Conservation (phyloP, 106 monocot species). For the Dactylorhiza incarnata region DNA sequence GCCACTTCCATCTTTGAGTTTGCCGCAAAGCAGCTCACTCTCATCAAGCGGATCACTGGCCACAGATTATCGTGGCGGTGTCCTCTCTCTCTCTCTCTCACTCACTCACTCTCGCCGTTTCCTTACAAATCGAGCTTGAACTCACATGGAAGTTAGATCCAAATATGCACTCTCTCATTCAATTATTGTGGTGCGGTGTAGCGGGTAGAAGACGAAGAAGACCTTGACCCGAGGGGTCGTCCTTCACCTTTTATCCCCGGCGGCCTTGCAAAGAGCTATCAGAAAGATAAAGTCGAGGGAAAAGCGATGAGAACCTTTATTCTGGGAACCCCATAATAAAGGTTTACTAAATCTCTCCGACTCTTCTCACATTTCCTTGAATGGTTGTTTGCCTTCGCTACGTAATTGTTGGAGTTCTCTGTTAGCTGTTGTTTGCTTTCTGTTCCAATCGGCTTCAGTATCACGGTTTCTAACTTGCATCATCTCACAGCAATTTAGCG, state of each 20-base stretch:
- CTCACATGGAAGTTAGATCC: neutral
- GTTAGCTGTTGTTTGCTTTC: neutral
- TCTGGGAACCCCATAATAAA: neutral
- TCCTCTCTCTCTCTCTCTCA: neutral
- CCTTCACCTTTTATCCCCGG: neutral
- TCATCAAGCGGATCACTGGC: too few species aligned
- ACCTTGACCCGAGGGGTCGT: neutral
- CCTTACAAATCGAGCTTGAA: neutral
- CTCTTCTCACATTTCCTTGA: neutral
- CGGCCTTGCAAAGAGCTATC: neutral
- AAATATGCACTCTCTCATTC: neutral
- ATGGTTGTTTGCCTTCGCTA: neutral
- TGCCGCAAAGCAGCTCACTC: too few species aligned
- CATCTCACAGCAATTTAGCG: neutral
- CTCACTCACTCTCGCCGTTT: neutral
- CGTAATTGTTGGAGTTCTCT: neutral
- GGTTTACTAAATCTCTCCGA: neutral
- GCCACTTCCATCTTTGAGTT: too few species aligned
- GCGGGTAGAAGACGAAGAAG: neutral
- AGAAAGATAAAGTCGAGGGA: neutral
- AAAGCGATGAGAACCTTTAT: neutral
- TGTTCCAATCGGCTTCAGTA: neutral
- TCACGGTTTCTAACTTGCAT: neutral
- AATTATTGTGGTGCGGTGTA: neutral
- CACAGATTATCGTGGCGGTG: too few species aligned